Conservation (phyloP, 2,329 filamentous ascomycete species). For the Pestalotiopsis sp. region DNA sequence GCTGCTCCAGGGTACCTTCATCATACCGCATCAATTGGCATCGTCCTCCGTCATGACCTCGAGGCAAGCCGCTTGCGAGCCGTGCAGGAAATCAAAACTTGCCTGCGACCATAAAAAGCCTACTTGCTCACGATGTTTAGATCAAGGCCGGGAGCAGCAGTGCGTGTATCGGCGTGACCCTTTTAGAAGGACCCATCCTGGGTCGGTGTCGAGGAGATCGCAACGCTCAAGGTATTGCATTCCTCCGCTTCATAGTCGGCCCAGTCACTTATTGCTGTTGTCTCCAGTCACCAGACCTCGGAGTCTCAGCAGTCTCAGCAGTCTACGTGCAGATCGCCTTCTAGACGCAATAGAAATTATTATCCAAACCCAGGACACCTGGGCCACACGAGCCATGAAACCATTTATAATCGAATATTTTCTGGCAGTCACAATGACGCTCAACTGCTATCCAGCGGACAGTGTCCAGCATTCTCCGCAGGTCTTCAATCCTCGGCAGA, state of each 20-base stretch:
- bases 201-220: neutral
- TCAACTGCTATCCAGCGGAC: constrained; percentile 15
- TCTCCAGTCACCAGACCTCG: neutral
- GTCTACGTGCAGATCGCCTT: neutral
- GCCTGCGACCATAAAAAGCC: constrained; percentile 29
- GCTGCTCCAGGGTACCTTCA: neutral
- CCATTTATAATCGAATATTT: neutral
- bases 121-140: constrained; percentile 27
- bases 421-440: constrained; percentile 11
- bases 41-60: constrained; percentile 1
- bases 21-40: neutral
- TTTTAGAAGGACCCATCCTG: constrained; percentile 13
- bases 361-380: constrained; percentile 28
- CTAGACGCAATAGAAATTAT: neutral
- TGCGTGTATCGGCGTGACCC: constrained; percentile 22
- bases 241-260: neutral
- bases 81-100: constrained; percentile 30
- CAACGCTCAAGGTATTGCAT: neutral
- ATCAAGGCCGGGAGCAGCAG: constrained; percentile 12
- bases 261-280: neutral
- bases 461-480: neutral
- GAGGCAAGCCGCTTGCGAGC: constrained; percentile 30
- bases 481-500: neutral
- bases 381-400: constrained; percentile 21
- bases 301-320: neutral